Evolutionary conservation across 177 flowering plant species (phyloP).

Genomic region (Telopea speciosissima): DNA sequence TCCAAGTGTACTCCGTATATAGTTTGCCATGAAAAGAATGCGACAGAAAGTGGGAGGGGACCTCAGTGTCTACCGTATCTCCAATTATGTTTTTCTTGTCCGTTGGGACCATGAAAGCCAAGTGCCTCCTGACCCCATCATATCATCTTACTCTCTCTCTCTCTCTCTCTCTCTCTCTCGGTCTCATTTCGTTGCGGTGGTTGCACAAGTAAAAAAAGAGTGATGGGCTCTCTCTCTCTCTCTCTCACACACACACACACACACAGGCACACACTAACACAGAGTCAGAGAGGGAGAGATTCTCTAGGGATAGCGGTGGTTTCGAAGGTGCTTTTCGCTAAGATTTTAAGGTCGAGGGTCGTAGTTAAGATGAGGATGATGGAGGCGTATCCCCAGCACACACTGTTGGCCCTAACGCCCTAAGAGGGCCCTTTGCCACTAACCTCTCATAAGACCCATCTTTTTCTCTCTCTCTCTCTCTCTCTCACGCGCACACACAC

Average conservation of each 20-base stretch:
- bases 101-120: constrained; percentile 31
- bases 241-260: not conserved
- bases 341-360: constrained; percentile 72
- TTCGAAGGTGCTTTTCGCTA: constrained; percentile 40
- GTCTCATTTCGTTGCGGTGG: constrained; percentile 30
- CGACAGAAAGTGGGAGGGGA: too few species aligned
- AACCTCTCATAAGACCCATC: constrained; percentile 3
- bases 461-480: constrained; percentile 9
- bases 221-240: too few species aligned
- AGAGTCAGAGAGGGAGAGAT: constrained; percentile 13
- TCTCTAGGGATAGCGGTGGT: constrained; percentile 26
- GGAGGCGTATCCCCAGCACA: constrained; percentile 32
- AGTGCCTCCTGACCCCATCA: constrained; percentile 10
- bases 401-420: not conserved
- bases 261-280: not conserved
- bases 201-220: constrained; percentile 43
- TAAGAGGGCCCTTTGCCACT: not conserved
- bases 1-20: too few species aligned
- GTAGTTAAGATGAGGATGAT: constrained; percentile 31
- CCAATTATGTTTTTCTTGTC: constrained; percentile 11
- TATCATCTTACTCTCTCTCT: constrained; percentile 23
- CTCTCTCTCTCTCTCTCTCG: constrained; percentile 15
- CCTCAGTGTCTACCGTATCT: too few species aligned
- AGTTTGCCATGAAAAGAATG: too few species aligned
- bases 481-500: not conserved